These are phyloP conservation scores for Hibiscus trionum DNA, from an alignment of 345 rosid species.

Conservation along the genomic window DNA sequence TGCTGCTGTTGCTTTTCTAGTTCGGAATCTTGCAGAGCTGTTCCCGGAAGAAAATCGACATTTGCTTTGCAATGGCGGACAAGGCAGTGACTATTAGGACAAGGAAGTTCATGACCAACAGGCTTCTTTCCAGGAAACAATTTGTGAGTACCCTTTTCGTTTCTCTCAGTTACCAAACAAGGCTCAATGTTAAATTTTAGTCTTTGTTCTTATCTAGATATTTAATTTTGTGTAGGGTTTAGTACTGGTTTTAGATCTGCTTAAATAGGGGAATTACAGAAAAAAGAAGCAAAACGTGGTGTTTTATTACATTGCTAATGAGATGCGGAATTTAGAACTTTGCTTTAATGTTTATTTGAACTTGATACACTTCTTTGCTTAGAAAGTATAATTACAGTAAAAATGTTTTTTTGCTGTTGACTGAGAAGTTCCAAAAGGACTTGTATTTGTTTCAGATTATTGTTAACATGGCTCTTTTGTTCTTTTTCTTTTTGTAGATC, in stretches of 20 bases:
- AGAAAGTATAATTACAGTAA: not conserved
- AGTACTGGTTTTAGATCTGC: not conserved
- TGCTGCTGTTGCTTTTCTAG: not conserved
- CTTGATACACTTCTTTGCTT: not conserved
- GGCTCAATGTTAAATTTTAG: not conserved
- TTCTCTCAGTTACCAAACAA: not conserved
- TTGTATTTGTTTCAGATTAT: not conserved
- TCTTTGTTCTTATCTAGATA: not conserved
- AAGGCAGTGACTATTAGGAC: conserved; percentile 50
- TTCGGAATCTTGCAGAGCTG: not conserved
- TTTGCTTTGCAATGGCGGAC: conserved; percentile 27
- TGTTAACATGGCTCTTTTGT: not conserved
- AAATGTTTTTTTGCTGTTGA: not conserved
- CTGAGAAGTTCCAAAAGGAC: not conserved
- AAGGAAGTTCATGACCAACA: conserved; percentile 52
- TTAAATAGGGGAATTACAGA: not conserved
- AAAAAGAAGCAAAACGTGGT: not conserved
- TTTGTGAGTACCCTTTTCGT: conserved; percentile 24
- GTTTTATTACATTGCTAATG: not conserved
- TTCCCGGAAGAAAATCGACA: not conserved
- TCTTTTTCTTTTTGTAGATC: conserved; percentile 20
- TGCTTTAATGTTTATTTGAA: not conserved
- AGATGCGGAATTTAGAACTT: not conserved
- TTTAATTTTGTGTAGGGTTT: not conserved
- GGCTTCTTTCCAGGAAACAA: conserved; percentile 49